Base-by-base conservation (phyloP, 164 flowering plant genomes). In the Sedum album region DNA sequence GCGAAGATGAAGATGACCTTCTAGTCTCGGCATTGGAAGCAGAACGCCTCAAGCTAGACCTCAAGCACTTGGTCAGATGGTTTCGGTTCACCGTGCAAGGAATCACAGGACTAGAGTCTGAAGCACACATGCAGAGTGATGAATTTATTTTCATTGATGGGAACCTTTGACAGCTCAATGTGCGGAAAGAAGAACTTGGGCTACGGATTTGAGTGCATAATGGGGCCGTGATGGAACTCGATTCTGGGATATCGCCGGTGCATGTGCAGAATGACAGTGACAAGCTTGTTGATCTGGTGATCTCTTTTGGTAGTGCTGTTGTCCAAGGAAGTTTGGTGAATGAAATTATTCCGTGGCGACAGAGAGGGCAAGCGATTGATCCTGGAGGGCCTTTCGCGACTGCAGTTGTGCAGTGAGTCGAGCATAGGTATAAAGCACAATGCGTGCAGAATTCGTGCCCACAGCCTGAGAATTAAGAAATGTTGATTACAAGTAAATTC, bases 281-380 rank as follows among this genome's bases (percentile, higher is more conserved):
- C 60, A 88, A 71, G 73, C 93, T 88, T 11, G 88, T 84, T 11
- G 62, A 57, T 67, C 97, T 75, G n/a, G 81, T 73, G 20, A 75
- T 73, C 61, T 82, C 87, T 75, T 79, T 84, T 3, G 44, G 31
- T 4, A 65, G 36, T 39, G 88, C 77, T 23, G 66, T 74, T 48
- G 89, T 82, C 39, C 79, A 82, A 0, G 89, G 85, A 23, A 93
- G 92, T 74, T 79, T 87, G 38, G 67, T 73, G 62, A 90, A 93
- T 28, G 96, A 87, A 55, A 93, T 86, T 31, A 93, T 89, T 41
- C 92, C 96, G 31, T 88, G 87, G 8, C 98, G 85, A 72, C 98
- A 93, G 8, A 93, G 87, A 42, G 98, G 98, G 74, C 98, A 93
- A 4, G 97, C 72, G 39, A 93, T 83, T n/a, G 98, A 88, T 28